These are phyloP conservation scores for Copromyces sp. DNA, from an alignment of 495 filamentous ascomycete species.

Conservation along the genomic window DNA sequence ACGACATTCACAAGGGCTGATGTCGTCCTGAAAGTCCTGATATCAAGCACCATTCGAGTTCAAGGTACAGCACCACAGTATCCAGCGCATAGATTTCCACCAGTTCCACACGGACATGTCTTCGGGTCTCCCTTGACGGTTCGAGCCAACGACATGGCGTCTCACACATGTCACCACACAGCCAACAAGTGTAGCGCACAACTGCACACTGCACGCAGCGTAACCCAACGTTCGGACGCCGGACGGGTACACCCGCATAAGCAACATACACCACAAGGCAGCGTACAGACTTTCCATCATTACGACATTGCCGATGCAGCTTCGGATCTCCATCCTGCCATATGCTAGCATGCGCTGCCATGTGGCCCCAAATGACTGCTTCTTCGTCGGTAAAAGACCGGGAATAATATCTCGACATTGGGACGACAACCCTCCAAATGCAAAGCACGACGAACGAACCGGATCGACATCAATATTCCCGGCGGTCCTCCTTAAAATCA, in stretches of 20 bases:
- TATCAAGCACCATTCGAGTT: background rate
- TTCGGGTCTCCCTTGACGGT: background rate
- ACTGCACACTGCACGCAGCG: background rate
- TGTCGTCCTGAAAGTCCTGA: background rate
- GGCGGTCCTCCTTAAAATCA: background rate
- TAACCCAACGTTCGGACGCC: background rate
- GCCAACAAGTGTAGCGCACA: background rate
- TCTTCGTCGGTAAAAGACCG: background rate
- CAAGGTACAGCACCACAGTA: background rate
- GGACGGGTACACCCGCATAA: background rate
- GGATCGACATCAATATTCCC: background rate
- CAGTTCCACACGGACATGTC: background rate
- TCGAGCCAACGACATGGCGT: background rate
- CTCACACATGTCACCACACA: background rate
- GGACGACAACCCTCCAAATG: background rate
- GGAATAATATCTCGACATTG: background rate
- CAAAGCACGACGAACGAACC: background rate
- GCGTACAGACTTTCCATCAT: background rate
- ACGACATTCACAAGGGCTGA: background rate
- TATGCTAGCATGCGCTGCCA: background rate
- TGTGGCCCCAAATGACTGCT: background rate
- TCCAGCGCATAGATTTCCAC: background rate
- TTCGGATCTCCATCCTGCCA: background rate
- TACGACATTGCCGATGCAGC: background rate
- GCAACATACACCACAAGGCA: background rate